phyloP scores from a whole-genome alignment of 163 green algal species.

The Volvox carteri region DNA sequence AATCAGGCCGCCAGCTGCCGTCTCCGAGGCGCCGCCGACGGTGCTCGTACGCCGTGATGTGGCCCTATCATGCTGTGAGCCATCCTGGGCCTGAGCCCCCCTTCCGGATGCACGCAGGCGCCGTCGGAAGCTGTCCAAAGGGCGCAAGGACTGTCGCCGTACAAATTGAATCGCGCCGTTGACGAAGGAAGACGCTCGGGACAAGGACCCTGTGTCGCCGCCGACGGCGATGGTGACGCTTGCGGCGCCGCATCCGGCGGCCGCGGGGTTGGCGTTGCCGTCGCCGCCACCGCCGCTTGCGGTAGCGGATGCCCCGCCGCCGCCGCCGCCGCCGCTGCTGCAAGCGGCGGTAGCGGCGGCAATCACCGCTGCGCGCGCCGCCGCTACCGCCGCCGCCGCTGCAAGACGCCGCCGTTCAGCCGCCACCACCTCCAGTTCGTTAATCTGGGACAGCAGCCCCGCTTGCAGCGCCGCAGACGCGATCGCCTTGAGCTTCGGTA shows the following conservation, averaged over 20 bases:
- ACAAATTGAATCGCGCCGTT: background rate
- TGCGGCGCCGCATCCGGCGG: background rate
- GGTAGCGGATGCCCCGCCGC: background rate
- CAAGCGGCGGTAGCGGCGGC: background rate
- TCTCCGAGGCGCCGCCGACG: background rate
- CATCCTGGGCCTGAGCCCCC: background rate
- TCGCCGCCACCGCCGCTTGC: background rate
- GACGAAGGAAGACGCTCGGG: background rate
- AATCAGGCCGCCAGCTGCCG: background rate
- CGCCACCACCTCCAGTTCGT: background rate
- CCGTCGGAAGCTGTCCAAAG: background rate
- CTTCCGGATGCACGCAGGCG: background rate
- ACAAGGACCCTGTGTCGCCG: background rate
- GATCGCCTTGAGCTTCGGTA: conserved; percentile 39
- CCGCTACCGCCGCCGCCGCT: background rate
- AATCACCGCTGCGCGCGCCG: conserved; percentile 2
- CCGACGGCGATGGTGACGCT: background rate
- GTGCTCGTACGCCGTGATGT: background rate
- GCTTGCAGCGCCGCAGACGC: conserved; percentile 33
- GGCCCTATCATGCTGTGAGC: background rate
- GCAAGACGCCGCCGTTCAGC: background rate
- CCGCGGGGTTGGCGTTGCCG: background rate
- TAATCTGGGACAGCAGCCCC: conserved; percentile 20
- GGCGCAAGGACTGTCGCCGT: conserved; percentile 15
- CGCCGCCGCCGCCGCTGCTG: background rate